Conservation (phyloP, 345 rosid species). For the Rubroshorea leprosula region DNA sequence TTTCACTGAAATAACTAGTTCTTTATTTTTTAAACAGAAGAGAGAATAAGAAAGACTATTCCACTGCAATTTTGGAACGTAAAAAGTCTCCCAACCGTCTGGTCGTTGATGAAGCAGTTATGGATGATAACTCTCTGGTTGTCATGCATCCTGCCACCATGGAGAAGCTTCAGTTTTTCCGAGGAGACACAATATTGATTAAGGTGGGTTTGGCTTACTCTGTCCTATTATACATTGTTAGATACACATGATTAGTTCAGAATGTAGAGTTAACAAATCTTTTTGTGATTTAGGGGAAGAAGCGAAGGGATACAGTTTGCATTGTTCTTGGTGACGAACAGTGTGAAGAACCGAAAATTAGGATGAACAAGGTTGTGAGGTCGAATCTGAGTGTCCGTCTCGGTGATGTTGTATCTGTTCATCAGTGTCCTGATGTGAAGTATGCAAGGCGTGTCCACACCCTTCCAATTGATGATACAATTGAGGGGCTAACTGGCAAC, state of each 20-base stretch:
- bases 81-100: constrained; percentile 33
- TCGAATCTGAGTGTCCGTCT: constrained; percentile 28
- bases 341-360: constrained; percentile 27
- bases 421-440: constrained; percentile 28
- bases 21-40: neutral
- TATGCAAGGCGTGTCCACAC: constrained; percentile 30
- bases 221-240: neutral
- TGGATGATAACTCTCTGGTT: constrained; percentile 28
- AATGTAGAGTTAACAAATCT: no score
- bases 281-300: no score
- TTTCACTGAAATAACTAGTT: no score
- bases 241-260: neutral
- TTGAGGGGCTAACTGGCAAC: constrained; percentile 35
- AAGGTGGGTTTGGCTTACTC: constrained; percentile 13
- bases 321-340: constrained; percentile 28
- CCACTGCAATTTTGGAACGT: constrained; percentile 28
- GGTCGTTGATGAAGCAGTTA: constrained; percentile 27
- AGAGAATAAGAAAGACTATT: constrained; percentile 17
- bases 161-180: constrained; percentile 31
- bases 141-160: constrained; percentile 28
- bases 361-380: no score
- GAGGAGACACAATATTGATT: constrained; percentile 26
- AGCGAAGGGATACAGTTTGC: constrained; percentile 30
- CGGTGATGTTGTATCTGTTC: constrained; percentile 33
- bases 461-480: constrained; percentile 34